phyloP scores from a whole-genome alignment of 768 basidiomycete species.

The Mycena capillaripes region DNA sequence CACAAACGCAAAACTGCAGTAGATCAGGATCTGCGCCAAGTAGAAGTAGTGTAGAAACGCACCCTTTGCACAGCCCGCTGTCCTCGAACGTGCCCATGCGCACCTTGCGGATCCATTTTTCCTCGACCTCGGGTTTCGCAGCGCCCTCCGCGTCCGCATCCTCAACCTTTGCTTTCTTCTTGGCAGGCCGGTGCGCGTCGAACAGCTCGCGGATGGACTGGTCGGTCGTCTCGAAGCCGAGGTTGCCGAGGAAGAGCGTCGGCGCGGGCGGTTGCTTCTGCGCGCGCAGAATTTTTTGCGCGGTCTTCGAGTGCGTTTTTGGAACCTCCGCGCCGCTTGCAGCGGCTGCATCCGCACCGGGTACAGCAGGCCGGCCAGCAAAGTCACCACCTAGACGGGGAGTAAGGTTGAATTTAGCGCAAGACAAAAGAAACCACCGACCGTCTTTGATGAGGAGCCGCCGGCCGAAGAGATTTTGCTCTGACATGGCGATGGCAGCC shows the following conservation, averaged over 20 bases:
- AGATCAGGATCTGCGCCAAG: background rate
- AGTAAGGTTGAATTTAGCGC: background rate
- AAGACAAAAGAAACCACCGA: slow-evolving; percentile 46
- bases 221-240: slow-evolving; percentile 92
- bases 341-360: slow-evolving; percentile 51
- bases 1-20: slow-evolving; percentile 88
- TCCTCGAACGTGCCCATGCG: slow-evolving; percentile 98
- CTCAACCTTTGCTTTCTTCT: slow-evolving; percentile 45
- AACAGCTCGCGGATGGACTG: slow-evolving; percentile 80
- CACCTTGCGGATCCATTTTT: slow-evolving; percentile 81
- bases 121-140: slow-evolving; percentile 47
- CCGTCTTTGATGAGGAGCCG: slow-evolving; percentile 95
- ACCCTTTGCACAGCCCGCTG: slow-evolving; percentile 97
- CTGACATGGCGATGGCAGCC: slow-evolving; percentile 85
- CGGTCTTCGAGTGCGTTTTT: slow-evolving; percentile 71
- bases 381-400: slow-evolving; percentile 76
- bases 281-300: slow-evolving; percentile 79
- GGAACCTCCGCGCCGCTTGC: slow-evolving; percentile 50
- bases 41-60: slow-evolving; percentile 38
- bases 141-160: slow-evolving; percentile 49
- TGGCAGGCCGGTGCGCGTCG: slow-evolving; percentile 69
- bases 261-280: slow-evolving; percentile 90
- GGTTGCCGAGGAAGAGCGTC: slow-evolving; percentile 93
- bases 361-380: slow-evolving; percentile 71
- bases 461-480: slow-evolving; percentile 86